Percentiles rank a stretch among this genome's conserved stretches.
Evolutionary conservation across 495 filamentous ascomycete species (phyloP).

Genomic region (Xylaria flabelliformis): DNA sequence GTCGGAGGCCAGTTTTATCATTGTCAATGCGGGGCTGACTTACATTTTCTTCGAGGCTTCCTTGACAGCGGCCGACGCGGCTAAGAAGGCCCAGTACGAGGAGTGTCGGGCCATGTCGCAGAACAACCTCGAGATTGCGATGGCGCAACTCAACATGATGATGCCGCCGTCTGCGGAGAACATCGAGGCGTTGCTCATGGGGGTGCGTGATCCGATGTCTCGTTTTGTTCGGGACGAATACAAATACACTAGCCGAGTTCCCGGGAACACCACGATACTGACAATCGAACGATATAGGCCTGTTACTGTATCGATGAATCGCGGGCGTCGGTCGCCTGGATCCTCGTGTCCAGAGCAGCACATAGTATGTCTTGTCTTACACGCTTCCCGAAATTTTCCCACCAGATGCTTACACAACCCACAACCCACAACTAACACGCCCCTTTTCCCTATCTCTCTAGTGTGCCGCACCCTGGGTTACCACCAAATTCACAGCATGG

Average conservation of each 20-base stretch:
- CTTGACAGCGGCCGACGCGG: slow-evolving; percentile 40
- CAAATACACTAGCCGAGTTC: background rate
- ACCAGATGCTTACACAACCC: background rate
- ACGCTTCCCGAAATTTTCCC: too few relatives aligned
- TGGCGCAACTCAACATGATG: slow-evolving; percentile 63
- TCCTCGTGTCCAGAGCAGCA: slow-evolving; percentile 62
- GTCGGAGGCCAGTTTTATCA: slow-evolving; percentile 61
- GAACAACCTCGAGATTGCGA: slow-evolving; percentile 63
- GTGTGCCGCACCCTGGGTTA: slow-evolving; percentile 70
- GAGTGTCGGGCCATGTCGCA: slow-evolving; percentile 55
- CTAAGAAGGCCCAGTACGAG: slow-evolving; percentile 47
- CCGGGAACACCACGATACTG: background rate
- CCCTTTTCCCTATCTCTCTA: background rate
- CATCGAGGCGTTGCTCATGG: slow-evolving; percentile 64
- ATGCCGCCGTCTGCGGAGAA: slow-evolving; percentile 64
- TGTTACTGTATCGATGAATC: slow-evolving; percentile 67
- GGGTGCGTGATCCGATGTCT: slow-evolving; percentile 50
- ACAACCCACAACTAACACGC: background rate
- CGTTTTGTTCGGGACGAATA: background rate
- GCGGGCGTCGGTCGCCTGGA: slow-evolving; percentile 68
- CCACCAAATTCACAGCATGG: slow-evolving; percentile 62
- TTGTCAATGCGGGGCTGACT: slow-evolving; percentile 63
- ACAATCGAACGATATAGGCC: slow-evolving; percentile 32
- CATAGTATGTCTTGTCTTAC: slow-evolving; percentile 36
- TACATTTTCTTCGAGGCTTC: slow-evolving; percentile 62